These are phyloP conservation scores for Parachlorella kessleri DNA, from an alignment of 139 green algal genomes.

Conservation along the genomic window DNA sequence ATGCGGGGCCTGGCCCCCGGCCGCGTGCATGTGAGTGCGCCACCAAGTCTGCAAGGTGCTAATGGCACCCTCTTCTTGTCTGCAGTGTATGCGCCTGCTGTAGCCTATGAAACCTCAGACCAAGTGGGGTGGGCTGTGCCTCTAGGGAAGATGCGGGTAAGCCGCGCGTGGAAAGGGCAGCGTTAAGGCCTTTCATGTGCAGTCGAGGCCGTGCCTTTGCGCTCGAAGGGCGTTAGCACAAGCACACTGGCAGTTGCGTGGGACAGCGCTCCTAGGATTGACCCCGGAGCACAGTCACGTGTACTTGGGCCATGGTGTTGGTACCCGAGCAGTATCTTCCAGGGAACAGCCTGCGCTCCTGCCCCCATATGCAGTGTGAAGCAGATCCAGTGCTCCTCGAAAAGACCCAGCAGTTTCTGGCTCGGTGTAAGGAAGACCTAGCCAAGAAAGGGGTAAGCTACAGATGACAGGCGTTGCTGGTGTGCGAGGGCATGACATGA, in stretches of 20 bases:
- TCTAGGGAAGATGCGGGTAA: not conserved
- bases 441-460: not conserved
- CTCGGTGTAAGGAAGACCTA: conserved; percentile 2
- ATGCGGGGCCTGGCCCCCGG: not conserved
- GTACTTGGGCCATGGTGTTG: no score
- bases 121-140: not conserved
- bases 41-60: not conserved
- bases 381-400: conserved; percentile 3
- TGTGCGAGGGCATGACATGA: not conserved
- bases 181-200: no score
- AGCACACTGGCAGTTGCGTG: no score
- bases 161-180: no score
- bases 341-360: no score
- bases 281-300: no score
- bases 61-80: not conserved
- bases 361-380: no score
- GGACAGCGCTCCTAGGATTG: no score
- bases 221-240: no score
- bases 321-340: no score
- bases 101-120: not conserved
- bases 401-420: not conserved
- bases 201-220: no score
- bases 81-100: not conserved
- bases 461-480: not conserved
- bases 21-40: not conserved